Conservation (phyloP, 331 rosid species). For the Malus hybrid region DNA sequence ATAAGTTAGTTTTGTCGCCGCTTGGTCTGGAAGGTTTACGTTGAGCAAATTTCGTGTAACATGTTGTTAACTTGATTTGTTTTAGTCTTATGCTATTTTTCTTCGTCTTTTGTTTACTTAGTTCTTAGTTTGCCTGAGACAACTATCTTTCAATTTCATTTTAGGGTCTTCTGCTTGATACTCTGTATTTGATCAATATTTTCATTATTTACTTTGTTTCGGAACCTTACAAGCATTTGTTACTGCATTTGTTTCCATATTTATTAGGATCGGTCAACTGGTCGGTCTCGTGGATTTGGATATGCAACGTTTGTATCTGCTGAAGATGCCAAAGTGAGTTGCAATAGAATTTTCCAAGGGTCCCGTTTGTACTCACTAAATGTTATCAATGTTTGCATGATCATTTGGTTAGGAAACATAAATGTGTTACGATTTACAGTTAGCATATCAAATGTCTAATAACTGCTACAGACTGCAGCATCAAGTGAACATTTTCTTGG, state of each 20-base stretch:
- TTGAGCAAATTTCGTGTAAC: not conserved
- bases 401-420: not conserved
- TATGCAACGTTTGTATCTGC: slow-evolving; percentile 81
- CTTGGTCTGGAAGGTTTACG: not conserved
- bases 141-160: too few relatives aligned
- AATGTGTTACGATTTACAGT: not conserved
- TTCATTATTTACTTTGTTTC: too few relatives aligned
- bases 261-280: slow-evolving; percentile 84
- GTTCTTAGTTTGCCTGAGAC: too few relatives aligned
- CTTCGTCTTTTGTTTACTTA: too few relatives aligned
- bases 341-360: not conserved
- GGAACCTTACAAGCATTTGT: not conserved
- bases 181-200: too few relatives aligned
- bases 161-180: too few relatives aligned
- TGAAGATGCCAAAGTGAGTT: slow-evolving; percentile 90
- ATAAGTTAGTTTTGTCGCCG: not conserved
- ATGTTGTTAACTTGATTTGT: not conserved
- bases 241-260: not conserved
- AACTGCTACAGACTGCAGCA: slow-evolving; percentile 49
- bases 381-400: not conserved
- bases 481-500: slow-evolving; percentile 86
- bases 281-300: slow-evolving; percentile 98
- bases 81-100: too few relatives aligned
- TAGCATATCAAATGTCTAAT: not conserved
- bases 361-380: not conserved